Conservation (phyloP, 768 basidiomycete genomes). For the Agrocybe chaxingu region DNA sequence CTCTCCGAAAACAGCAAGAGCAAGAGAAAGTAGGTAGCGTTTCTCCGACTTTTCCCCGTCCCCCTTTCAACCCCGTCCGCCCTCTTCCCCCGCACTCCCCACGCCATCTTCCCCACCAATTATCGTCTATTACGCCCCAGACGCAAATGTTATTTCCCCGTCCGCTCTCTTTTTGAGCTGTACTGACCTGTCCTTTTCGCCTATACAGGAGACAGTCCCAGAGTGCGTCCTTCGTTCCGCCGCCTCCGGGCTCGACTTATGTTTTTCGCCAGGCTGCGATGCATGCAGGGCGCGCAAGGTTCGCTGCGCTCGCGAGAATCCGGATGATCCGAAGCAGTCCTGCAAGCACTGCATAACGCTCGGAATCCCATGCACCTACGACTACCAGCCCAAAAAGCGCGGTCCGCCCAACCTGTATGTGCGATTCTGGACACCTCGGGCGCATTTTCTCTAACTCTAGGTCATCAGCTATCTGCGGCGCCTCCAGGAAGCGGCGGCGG, state of each 20-base stretch:
- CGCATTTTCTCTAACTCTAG: slow-evolving; percentile 6
- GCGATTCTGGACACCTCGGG: not conserved
- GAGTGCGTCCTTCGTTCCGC: slow-evolving; percentile 44
- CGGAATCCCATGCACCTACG: slow-evolving; percentile 83
- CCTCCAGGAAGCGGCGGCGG: slow-evolving; percentile 73
- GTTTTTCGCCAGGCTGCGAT: slow-evolving; percentile 63
- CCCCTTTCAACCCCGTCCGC: slow-evolving; percentile 29
- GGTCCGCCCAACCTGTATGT: slow-evolving; percentile 86
- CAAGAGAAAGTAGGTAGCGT: slow-evolving; percentile 72
- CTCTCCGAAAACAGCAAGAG: slow-evolving; percentile 67
- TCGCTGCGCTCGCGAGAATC: slow-evolving; percentile 76
- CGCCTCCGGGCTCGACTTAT: slow-evolving; percentile 8
- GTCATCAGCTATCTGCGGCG: slow-evolving; percentile 66
- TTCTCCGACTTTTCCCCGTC: slow-evolving; percentile 59
- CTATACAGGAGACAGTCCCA: slow-evolving; percentile 75
- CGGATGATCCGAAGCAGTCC: slow-evolving; percentile 70
- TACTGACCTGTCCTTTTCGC: slow-evolving; percentile 30
- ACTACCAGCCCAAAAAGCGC: slow-evolving; percentile 91
- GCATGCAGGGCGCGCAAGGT: slow-evolving; percentile 87
- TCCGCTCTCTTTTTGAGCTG: slow-evolving; percentile 17
- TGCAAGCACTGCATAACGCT: slow-evolving; percentile 88
- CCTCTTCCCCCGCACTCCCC: slow-evolving; percentile 41
- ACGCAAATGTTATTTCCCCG: slow-evolving; percentile 37
- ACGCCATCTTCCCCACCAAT: slow-evolving; percentile 27
- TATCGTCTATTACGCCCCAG: slow-evolving; percentile 19